These are phyloP conservation scores for Mycena floridula DNA, from an alignment of 768 basidiomycete species.

Conservation along the genomic window DNA sequence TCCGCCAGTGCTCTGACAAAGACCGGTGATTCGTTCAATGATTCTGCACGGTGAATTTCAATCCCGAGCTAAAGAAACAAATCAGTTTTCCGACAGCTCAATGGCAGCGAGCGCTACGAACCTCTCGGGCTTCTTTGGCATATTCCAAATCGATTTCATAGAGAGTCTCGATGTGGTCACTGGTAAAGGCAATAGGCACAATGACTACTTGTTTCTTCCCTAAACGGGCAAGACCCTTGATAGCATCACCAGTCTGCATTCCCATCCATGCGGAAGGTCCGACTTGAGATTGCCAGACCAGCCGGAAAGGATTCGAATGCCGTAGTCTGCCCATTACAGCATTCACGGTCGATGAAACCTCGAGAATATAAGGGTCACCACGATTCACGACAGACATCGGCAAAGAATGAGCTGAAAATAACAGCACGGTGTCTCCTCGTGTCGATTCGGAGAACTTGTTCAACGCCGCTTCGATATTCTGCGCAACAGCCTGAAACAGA, in stretches of 20 bases:
- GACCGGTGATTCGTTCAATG: constrained; percentile 92
- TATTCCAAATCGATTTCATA: constrained; percentile 97
- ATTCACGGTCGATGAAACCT: constrained; percentile 90
- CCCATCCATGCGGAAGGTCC: constrained; percentile 99
- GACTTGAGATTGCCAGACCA: constrained; percentile 98
- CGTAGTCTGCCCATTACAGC: constrained; percentile 88
- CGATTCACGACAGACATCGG: constrained; percentile 99
- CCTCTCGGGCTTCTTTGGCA: constrained; percentile 83
- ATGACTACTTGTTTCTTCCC: constrained; percentile 75
- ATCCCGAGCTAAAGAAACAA: constrained; percentile 68
- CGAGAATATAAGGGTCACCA: constrained; percentile 93
- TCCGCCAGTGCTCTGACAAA: constrained; percentile 95
- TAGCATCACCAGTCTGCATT: constrained; percentile 86
- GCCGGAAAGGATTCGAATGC: constrained; percentile 79
- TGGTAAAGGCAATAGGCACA: constrained; percentile 96
- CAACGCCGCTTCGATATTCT: constrained; percentile 80
- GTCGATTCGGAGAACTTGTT: constrained; percentile 66
- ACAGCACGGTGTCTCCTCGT: constrained; percentile 71
- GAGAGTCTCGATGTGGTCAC: constrained; percentile 97
- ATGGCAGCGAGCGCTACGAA: constrained; percentile 27
- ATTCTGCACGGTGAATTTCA: constrained; percentile 82
- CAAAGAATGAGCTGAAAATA: constrained; percentile 96
- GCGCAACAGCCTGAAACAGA: constrained; percentile 71
- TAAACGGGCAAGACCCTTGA: constrained; percentile 79
- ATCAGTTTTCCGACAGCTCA: constrained; percentile 11